Evolutionary conservation across 139 green algal genomes (phyloP).

Genomic region (Chlorella sorokiniana): DNA sequence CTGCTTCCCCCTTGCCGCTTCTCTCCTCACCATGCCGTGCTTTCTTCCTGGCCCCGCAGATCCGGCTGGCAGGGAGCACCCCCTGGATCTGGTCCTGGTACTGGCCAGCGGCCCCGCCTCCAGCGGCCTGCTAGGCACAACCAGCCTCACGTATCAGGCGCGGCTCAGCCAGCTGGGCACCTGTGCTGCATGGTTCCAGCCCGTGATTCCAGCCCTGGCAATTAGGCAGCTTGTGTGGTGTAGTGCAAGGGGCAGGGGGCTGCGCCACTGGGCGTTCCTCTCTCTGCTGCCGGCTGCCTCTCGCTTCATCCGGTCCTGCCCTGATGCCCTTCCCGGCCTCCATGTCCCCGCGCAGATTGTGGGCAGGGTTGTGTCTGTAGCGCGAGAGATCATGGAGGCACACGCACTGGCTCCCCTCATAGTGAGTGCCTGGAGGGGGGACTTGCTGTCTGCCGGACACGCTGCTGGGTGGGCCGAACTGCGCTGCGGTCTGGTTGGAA

Average conservation of each 20-base stretch:
- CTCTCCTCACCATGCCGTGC: neutral
- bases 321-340: neutral
- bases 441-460: too few relatives aligned
- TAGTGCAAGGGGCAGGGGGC: neutral
- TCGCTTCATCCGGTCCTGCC: too few relatives aligned
- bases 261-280: neutral
- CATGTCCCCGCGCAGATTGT: conserved; percentile 13
- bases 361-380: neutral
- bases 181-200: neutral
- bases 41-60: neutral
- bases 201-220: neutral
- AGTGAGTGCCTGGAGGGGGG: neutral
- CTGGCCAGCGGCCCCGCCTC: neutral
- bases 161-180: neutral
- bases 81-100: conserved; percentile 12
- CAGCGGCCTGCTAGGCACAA: conserved; percentile 22
- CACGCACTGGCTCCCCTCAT: neutral
- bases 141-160: conserved; percentile 26
- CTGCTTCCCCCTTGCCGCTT: neutral
- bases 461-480: too few relatives aligned
- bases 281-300: neutral
- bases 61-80: conserved; percentile 8
- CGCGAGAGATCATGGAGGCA: neutral
- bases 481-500: too few relatives aligned
- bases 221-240: neutral